Evolutionary conservation across 345 rosid species (phyloP).

Genomic region (Hibiscus tridactylites): DNA sequence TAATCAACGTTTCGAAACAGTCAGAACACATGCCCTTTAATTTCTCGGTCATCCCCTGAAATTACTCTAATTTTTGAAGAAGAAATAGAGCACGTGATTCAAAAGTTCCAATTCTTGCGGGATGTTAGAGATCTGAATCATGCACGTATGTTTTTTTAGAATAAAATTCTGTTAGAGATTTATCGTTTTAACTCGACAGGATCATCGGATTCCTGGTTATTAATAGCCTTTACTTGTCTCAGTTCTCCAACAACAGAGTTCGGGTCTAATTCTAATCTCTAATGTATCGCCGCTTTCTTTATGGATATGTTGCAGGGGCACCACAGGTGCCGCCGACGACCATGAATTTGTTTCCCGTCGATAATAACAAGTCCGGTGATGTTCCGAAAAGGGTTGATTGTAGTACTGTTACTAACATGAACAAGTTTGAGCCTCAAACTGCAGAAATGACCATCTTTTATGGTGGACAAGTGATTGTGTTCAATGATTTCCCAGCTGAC

Average conservation of each 20-base stretch:
- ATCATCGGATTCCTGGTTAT: conserved; percentile 2
- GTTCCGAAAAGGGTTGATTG: conserved; percentile 21
- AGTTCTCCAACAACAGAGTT: background rate
- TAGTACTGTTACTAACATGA: background rate
- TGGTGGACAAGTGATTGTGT: conserved; percentile 65
- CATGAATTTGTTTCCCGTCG: conserved; percentile 54
- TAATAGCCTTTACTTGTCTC: background rate
- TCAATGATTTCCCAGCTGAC: conserved; percentile 64
- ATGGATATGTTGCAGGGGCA: conserved; percentile 23
- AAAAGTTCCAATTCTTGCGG: background rate
- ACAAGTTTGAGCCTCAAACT: conserved; percentile 27
- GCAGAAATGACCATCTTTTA: conserved; percentile 85
- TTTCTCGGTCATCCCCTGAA: conserved; percentile 2
- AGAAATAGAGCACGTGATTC: conserved; percentile 3
- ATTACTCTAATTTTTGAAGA: background rate
- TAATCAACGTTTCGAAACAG: conserved; percentile 14
- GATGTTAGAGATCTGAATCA: background rate
- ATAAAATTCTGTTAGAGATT: background rate
- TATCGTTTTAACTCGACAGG: background rate
- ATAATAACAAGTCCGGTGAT: conserved; percentile 12
- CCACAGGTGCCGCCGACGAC: conserved; percentile 28
- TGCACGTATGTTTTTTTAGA: background rate
- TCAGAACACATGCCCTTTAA: conserved; percentile 7
- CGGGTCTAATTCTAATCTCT: background rate
- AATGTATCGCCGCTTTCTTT: conserved; percentile 11